Evolutionary conservation across 495 filamentous ascomycete species (phyloP).

Genomic region (Cudoniella acicularis): DNA sequence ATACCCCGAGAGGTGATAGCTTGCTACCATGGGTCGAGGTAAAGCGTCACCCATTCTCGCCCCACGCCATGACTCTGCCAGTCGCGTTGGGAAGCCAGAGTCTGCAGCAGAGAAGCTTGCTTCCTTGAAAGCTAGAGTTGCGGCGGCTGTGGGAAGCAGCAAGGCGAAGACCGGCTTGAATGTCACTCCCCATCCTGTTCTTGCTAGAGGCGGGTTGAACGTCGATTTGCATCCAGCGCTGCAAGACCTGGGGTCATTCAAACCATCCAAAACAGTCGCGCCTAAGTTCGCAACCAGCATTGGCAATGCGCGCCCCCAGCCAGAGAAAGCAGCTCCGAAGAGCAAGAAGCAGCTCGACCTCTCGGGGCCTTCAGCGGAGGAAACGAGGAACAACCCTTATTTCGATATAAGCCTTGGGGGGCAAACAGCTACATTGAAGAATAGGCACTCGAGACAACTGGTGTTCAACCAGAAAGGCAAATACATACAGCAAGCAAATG

Average conservation of each 20-base stretch:
- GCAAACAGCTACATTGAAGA: conserved; percentile 57
- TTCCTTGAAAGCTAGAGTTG: conserved; percentile 79
- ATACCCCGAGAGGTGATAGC: too few relatives aligned
- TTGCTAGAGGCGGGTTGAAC: conserved; percentile 65
- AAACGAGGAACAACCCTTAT: conserved; percentile 75
- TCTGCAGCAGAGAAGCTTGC: conserved; percentile 58
- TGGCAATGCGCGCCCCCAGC: conserved; percentile 48
- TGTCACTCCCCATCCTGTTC: conserved; percentile 29
- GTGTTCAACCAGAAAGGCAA: conserved; percentile 96
- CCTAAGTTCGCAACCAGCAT: conserved; percentile 57
- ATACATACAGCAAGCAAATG: conserved; percentile 90
- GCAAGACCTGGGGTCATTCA: conserved; percentile 64
- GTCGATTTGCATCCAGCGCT: conserved; percentile 88
- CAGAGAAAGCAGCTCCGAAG: conserved; percentile 47
- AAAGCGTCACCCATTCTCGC: conserved; percentile 41
- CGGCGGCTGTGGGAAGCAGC: conserved; percentile 50
- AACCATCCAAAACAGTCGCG: conserved; percentile 52
- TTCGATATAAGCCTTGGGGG: conserved; percentile 71
- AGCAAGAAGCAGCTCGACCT: conserved; percentile 63
- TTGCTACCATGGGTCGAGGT: conserved; percentile 22
- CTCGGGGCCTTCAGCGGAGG: conserved; percentile 64
- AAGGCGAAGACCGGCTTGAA: conserved; percentile 24
- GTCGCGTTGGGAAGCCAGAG: conserved; percentile 48
- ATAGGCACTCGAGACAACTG: conserved; percentile 67
- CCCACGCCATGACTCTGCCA: conserved; percentile 46